phyloP scores from a whole-genome alignment of 2,329 filamentous ascomycete species.

The Penicillium brasilianum region DNA sequence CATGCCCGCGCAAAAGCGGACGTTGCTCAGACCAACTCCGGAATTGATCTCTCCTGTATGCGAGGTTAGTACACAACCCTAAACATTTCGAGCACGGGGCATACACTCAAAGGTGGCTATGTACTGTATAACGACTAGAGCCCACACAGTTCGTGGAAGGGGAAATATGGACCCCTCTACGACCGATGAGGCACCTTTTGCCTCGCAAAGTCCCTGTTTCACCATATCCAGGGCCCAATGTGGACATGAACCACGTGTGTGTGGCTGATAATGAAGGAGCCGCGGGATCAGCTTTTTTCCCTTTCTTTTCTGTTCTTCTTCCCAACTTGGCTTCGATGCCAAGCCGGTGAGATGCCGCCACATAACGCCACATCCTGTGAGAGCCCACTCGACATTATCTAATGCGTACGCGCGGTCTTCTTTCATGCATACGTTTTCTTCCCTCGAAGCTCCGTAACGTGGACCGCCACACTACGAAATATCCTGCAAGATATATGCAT shows the following conservation, averaged over 20 bases:
- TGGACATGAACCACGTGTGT: background rate
- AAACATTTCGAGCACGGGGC: background rate
- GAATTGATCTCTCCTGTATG: background rate
- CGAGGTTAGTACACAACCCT: background rate
- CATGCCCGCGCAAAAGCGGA: conserved; percentile 14
- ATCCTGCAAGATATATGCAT: background rate
- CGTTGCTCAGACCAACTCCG: conserved; percentile 14
- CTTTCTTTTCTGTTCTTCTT: too few relatives aligned
- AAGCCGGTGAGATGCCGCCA: conserved; percentile 1
- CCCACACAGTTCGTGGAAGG: background rate
- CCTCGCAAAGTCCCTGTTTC: background rate
- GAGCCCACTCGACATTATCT: background rate
- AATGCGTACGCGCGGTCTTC: background rate
- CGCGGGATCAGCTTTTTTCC: background rate
- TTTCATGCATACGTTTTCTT: background rate
- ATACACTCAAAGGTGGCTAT: too few relatives aligned
- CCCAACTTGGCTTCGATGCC: background rate
- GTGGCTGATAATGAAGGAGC: background rate
- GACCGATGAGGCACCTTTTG: too few relatives aligned
- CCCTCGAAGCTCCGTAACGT: background rate
- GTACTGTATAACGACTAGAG: too few relatives aligned
- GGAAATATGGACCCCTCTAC: background rate
- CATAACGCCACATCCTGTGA: background rate
- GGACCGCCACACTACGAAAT: background rate
- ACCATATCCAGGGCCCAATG: background rate